Evolutionary conservation across 1,284 basidiomycete genomes (phyloP).

Genomic region (Leccinum subatratum): DNA sequence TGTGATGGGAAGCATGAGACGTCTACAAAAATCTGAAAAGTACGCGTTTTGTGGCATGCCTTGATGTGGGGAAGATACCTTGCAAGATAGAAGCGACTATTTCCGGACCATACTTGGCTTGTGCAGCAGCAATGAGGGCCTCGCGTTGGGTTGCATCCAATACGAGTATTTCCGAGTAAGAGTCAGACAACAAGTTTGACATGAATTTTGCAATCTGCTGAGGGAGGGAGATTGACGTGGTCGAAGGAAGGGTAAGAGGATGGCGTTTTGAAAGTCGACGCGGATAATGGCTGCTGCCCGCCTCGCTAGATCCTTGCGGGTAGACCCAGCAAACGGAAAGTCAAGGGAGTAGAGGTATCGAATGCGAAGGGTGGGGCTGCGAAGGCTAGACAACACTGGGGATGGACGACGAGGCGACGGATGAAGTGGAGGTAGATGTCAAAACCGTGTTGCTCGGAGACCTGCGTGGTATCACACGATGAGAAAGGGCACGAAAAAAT

Average conservation of each 20-base stretch:
- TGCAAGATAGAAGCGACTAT: conserved; percentile 51
- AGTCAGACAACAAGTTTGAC: conserved; percentile 71
- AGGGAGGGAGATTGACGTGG: conserved; percentile 67
- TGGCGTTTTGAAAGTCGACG: conserved; percentile 71
- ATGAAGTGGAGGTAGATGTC: conserved; percentile 96
- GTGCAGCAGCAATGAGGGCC: conserved; percentile 65
- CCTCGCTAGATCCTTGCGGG: no score
- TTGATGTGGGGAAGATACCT: conserved; percentile 50
- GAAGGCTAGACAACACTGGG: conserved; percentile 61
- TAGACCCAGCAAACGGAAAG: conserved; percentile 57
- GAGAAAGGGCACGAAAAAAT: conserved; percentile 15
- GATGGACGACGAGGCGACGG: conserved; percentile 83
- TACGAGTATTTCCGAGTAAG: conserved; percentile 58
- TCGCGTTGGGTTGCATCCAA: conserved; percentile 68
- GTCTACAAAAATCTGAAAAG: conserved; percentile 9
- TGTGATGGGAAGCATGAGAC: conserved; percentile 13
- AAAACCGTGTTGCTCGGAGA: conserved; percentile 89
- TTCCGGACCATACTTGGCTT: conserved; percentile 68
- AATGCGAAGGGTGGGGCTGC: conserved; percentile 55
- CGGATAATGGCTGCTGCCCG: conserved; percentile 54
- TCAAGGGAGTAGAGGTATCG: conserved; percentile 67
- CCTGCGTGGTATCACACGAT: conserved; percentile 41
- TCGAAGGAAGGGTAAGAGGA: conserved; percentile 72
- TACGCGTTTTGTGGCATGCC: conserved; percentile 38
- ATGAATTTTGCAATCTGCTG: conserved; percentile 74